Base-by-base conservation (phyloP, 1,284 basidiomycete species). In the Acaromyces ingoldii region DNA sequence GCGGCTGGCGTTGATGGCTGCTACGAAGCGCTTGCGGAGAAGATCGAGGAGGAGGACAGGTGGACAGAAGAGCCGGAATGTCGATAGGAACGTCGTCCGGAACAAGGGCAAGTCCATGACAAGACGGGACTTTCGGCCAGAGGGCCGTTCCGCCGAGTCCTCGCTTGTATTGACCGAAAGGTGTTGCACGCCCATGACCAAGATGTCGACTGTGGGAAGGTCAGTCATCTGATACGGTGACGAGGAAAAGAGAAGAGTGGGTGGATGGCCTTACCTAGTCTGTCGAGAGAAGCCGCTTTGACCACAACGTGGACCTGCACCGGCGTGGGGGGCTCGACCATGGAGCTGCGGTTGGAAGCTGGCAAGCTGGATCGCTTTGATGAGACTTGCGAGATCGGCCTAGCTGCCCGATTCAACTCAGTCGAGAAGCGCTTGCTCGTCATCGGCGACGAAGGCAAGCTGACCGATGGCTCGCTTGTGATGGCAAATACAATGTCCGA, bases 161-260 rank as follows among this genome's bases (percentile, higher is more conserved):
- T 60, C 43, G 17, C 53, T 39, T 3, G 60, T 33, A 9, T 54
- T 49, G 3, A 60, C 51, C 6, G 52, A 54, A 26, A 75, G 38
- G 43, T 74, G 72, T 33, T 62, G 55, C 1, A 74, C 60, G 1
- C 71, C 72, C 52, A 75, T 62, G 15, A 74, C 72, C 24, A 75
- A 58, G 2, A 74, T 44, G 38, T 75, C 72, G 38, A 74, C 63
- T 43, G 55, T 19, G 36, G n/a, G 37, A 36, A 6, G 17, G 17
- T 29, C 9, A 48, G n/a, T n/a, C n/a, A n/a, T n/a, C n/a, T n/a
- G n/a, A n/a, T n/a, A n/a, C n/a, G n/a, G n/a, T n/a, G n/a, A n/a
- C n/a, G 6, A 36, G 25, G 13, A 43, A 44, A 53, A 4, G 10
- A 48, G 10, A 21, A 4, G 25, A 9, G 28, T 15, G 31, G 29